Percentiles rank a stretch among this genome's conserved stretches.
Evolutionary conservation across 2,329 filamentous ascomycete species (phyloP).

Genomic region (Botrytis paeoniae): DNA sequence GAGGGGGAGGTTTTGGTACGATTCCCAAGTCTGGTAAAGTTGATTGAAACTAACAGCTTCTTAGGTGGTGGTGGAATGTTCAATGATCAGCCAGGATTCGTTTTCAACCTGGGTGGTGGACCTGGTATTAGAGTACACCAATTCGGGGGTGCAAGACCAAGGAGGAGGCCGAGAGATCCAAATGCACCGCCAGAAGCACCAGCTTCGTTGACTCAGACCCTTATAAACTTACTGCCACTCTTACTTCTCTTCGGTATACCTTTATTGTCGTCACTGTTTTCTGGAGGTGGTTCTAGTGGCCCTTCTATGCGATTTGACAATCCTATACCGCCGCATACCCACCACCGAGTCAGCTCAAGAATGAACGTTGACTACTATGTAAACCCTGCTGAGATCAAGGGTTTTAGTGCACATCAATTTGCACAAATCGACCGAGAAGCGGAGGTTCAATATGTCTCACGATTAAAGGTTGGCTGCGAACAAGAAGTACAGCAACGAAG

Average conservation of each 20-base stretch:
- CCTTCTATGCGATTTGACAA: constrained; percentile 76
- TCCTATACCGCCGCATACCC: constrained; percentile 67
- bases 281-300: constrained; percentile 51
- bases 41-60: constrained; percentile 21
- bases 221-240: constrained; percentile 80
- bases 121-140: constrained; percentile 93
- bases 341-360: constrained; percentile 66
- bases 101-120: constrained; percentile 92
- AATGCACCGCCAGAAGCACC: constrained; percentile 49
- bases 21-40: background rate
- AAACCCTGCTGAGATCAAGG: constrained; percentile 71
- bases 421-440: constrained; percentile 72
- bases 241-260: constrained; percentile 86
- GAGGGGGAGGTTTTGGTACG: constrained; percentile 59
- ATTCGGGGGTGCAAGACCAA: constrained; percentile 78
- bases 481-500: constrained; percentile 59
- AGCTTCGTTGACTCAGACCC: constrained; percentile 48
- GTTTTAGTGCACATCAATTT: constrained; percentile 68
- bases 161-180: constrained; percentile 68
- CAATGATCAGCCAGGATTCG: constrained; percentile 80
- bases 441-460: constrained; percentile 68
- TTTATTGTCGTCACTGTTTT: constrained; percentile 76
- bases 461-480: constrained; percentile 70
- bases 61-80: constrained; percentile 51
- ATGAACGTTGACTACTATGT: constrained; percentile 81